Evolutionary conservation across 2,329 filamentous ascomycete genomes (phyloP).

Genomic region (Helotiales sp.): DNA sequence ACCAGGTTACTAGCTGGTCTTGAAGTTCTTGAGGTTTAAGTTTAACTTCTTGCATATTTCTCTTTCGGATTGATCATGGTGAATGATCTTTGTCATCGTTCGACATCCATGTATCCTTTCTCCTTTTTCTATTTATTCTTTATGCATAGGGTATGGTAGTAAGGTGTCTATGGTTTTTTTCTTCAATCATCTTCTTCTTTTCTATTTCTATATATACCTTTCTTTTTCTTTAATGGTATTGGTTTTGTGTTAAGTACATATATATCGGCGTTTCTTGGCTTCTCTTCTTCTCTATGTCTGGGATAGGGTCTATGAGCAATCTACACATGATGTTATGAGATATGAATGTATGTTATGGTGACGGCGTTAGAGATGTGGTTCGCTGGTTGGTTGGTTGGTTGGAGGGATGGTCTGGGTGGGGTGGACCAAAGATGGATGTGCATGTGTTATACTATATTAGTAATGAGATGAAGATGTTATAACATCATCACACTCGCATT

Average conservation of each 20-base stretch:
- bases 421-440: too few species aligned
- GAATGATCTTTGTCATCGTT: neutral
- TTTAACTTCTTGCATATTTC: conserved; percentile 3
- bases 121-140: conserved; percentile 2
- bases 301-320: neutral
- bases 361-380: too few species aligned
- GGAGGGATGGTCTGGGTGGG: too few species aligned
- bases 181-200: neutral
- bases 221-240: conserved; percentile 1
- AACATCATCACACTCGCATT: too few species aligned
- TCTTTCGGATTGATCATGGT: conserved; percentile 2
- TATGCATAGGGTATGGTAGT: conserved; percentile 20
- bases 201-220: conserved; percentile 1
- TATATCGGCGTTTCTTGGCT: conserved; percentile 3
- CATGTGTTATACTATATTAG: too few species aligned
- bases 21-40: conserved; percentile 1
- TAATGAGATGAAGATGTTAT: too few species aligned
- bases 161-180: conserved; percentile 21
- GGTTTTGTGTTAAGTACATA: conserved; percentile 2
- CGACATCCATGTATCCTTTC: conserved; percentile 4
- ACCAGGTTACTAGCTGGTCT: conserved; percentile 15
- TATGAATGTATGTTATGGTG: conserved; percentile 2
- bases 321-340: conserved; percentile 2
- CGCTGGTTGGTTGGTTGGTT: too few species aligned
- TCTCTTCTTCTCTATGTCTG: neutral